These are phyloP conservation scores for Malus hybrid DNA, from an alignment of 331 rosid genomes.

Conservation along the genomic window DNA sequence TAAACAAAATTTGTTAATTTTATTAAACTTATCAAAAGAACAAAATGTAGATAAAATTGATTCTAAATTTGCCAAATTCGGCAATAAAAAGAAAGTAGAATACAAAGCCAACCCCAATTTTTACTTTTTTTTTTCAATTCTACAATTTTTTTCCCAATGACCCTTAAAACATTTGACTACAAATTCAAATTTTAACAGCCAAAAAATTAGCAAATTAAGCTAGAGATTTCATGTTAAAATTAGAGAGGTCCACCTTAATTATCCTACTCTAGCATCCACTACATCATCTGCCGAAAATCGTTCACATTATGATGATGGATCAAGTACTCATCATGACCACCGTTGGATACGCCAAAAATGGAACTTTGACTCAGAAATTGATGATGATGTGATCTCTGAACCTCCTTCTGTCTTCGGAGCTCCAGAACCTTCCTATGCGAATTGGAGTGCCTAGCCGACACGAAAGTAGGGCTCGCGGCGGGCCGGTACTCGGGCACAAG, in stretches of 20 bases:
- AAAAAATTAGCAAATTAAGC: background rate
- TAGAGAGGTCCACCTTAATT: constrained; percentile 29
- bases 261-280: constrained; percentile 34
- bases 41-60: constrained; percentile 10
- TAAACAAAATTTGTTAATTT: background rate
- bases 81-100: constrained; percentile 37
- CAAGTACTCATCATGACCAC: constrained; percentile 70
- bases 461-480: constrained; percentile 86
- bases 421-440: constrained; percentile 94
- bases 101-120: constrained; percentile 15
- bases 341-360: constrained; percentile 80
- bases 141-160: constrained; percentile 13
- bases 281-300: constrained; percentile 58
- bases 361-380: constrained; percentile 51
- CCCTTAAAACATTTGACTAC: constrained; percentile 13
- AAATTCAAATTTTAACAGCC: constrained; percentile 32
- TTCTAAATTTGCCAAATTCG: constrained; percentile 41
- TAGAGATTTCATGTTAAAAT: constrained; percentile 12
- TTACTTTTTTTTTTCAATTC: constrained; percentile 16
- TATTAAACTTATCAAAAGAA: constrained; percentile 2
- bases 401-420: constrained; percentile 81
- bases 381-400: constrained; percentile 50
- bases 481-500: constrained; percentile 90
- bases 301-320: constrained; percentile 53
- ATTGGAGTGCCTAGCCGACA: constrained; percentile 77